These are phyloP conservation scores for Colletotrichum sp. DNA, from an alignment of 2,329 filamentous ascomycete species.

Conservation along the genomic window DNA sequence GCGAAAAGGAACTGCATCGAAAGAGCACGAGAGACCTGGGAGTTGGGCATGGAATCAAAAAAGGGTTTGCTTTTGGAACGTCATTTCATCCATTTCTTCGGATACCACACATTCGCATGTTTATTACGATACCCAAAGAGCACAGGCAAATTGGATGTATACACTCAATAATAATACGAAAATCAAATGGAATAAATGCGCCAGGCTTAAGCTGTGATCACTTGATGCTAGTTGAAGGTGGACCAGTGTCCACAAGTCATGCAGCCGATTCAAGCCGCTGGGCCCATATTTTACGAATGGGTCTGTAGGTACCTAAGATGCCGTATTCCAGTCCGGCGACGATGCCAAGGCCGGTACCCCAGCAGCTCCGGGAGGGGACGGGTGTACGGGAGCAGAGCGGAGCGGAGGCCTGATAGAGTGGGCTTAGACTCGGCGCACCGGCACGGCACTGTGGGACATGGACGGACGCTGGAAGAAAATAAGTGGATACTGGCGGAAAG, in stretches of 20 bases:
- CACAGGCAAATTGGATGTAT: neutral
- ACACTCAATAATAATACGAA: neutral
- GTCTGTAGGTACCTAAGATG: neutral
- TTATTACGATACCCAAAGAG: constrained; percentile 12
- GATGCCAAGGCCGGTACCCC: neutral
- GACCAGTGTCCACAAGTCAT: neutral
- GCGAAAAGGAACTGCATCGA: neutral
- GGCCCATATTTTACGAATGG: neutral
- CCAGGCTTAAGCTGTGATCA: neutral
- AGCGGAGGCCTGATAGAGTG: neutral
- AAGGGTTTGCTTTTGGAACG: neutral
- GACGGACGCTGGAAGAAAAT: neutral
- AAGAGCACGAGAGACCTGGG: neutral
- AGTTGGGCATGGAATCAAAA: neutral
- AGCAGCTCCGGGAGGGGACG: neutral
- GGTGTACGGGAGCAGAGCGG: neutral
- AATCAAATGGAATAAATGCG: neutral
- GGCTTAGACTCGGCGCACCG: neutral
- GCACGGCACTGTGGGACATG: neutral
- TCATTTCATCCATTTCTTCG: neutral
- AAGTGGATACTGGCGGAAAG: neutral
- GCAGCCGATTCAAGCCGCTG: neutral
- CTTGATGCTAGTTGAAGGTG: neutral
- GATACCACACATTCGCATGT: neutral
- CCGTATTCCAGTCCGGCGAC: neutral